Conservation (phyloP, 1,284 basidiomycete species). For the Cryptococcus deneoformans region DNA sequence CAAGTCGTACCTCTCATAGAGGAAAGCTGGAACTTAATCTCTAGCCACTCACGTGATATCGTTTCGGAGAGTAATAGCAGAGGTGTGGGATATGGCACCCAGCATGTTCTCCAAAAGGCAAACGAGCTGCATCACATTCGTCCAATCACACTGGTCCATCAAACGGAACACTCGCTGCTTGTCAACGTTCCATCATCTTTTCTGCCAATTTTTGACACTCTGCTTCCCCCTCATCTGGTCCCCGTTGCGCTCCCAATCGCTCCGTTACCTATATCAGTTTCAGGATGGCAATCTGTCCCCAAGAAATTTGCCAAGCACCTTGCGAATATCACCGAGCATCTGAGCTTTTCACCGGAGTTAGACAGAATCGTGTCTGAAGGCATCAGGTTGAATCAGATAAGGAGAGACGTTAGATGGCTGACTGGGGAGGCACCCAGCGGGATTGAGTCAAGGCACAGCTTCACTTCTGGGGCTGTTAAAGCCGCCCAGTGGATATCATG, state of each 20-base stretch:
- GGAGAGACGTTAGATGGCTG: constrained; percentile 68
- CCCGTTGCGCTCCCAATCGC: constrained; percentile 41
- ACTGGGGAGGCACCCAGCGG: constrained; percentile 68
- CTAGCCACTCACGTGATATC: too few species aligned
- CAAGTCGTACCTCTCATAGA: background rate
- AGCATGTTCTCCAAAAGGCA: constrained; percentile 4
- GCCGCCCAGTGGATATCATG: constrained; percentile 74
- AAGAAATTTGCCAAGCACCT: constrained; percentile 36
- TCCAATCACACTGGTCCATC: constrained; percentile 22
- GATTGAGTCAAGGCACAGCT: constrained; percentile 73
- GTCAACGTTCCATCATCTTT: constrained; percentile 30
- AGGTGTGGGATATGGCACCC: constrained; percentile 5
- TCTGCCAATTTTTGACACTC: constrained; percentile 40
- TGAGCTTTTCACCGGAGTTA: constrained; percentile 38
- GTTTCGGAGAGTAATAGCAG: too few species aligned
- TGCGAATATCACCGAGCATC: constrained; percentile 38
- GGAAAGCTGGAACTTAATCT: too few species aligned
- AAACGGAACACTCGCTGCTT: constrained; percentile 27
- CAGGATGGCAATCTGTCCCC: constrained; percentile 31
- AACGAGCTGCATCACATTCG: background rate
- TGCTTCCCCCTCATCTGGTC: constrained; percentile 42
- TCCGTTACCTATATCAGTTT: constrained; percentile 9
- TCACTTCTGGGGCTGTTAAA: constrained; percentile 62
- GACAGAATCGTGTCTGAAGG: constrained; percentile 54
- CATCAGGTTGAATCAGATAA: constrained; percentile 61